Conservation (phyloP, 179 eudicot genomes). For the Actinidia chinensis region DNA sequence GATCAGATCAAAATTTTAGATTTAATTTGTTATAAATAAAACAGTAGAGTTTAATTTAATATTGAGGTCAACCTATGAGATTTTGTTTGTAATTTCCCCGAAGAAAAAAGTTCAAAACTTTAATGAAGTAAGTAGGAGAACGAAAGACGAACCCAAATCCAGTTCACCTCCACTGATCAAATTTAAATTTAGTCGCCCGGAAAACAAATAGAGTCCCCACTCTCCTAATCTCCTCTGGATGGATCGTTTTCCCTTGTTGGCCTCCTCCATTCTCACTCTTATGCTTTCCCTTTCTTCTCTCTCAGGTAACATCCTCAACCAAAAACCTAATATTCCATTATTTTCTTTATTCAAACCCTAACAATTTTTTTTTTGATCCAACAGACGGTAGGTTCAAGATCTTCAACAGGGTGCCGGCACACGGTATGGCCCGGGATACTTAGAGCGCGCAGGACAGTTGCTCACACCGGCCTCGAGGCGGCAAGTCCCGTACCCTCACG, state of each 20-base stretch:
- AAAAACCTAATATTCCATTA: background rate
- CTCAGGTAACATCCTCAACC: constrained; percentile 29
- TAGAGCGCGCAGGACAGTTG: constrained; percentile 67
- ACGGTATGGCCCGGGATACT: constrained; percentile 89
- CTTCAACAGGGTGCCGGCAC: constrained; percentile 67
- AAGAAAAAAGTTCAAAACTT: too few relatives aligned
- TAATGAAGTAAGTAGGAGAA: too few relatives aligned
- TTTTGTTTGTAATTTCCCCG: too few relatives aligned
- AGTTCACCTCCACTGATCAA: too few relatives aligned
- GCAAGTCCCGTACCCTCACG: constrained; percentile 49
- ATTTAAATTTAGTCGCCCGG: too few relatives aligned
- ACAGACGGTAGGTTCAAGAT: constrained; percentile 49
- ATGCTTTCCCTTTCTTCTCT: constrained; percentile 23
- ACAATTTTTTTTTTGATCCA: background rate
- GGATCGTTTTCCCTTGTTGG: constrained; percentile 32
- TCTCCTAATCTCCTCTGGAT: constrained; percentile 23
- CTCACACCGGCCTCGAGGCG: constrained; percentile 69
- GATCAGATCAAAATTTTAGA: too few relatives aligned
- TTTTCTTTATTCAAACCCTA: background rate
- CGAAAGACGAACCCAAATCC: too few relatives aligned
- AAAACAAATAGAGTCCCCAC: too few relatives aligned
- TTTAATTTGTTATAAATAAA: too few relatives aligned
- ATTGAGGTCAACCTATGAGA: too few relatives aligned
- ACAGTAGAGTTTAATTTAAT: too few relatives aligned
- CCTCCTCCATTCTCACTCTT: constrained; percentile 24